Base-by-base conservation (phyloP, 306 rosid species). In the Castanea sativa region DNA sequence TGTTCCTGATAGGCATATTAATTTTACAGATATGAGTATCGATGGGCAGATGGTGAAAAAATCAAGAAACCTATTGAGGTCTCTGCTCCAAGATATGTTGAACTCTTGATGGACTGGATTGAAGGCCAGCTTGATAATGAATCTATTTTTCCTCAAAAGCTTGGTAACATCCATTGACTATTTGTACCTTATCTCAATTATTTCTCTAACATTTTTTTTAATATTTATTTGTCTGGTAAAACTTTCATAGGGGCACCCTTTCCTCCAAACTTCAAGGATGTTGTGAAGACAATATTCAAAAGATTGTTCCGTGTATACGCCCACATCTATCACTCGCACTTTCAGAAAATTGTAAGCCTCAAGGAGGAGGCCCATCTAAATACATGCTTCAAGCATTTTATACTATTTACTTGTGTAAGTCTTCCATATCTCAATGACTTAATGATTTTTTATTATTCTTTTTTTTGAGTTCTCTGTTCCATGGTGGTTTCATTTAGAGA, bases 321-420 rank as follows among this genome's bases (percentile, higher is more conserved):
- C 84, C 99, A 95, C 85, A 91, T 95, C 64, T 95, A 95, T 73
- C 98, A 95, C 84, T 95, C 98, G 79, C 99, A 95, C 89, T 95
- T 95, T 71, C 99, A 95, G 91, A 95, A 95, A 87, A 95, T 95
- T 77, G 98, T 95, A 89, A 91, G 96, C 90, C 96, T 96, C 64
- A 93, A 96, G 92, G 99, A 96, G 81, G 99, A 96, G 91, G 99
- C 99, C 76, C 98, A 96, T 90, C 83, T 96, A 51, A 93, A 96
- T 82, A 96, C 99, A 58, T 96, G 99, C 96, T 96, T 96, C 94
- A 96, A 96, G 96, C 99, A 93, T 93, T 96, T 96, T 87, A 96
- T 96, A 79, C 96, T 96, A 73, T 96, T 96, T 78, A 96, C 99
- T 78, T 90, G 92, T 82, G 97, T 93, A 90, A 96, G 99, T 83